Evolutionary conservation across 306 rosid genomes (phyloP).

Genomic region (Spatholobus suberectus): DNA sequence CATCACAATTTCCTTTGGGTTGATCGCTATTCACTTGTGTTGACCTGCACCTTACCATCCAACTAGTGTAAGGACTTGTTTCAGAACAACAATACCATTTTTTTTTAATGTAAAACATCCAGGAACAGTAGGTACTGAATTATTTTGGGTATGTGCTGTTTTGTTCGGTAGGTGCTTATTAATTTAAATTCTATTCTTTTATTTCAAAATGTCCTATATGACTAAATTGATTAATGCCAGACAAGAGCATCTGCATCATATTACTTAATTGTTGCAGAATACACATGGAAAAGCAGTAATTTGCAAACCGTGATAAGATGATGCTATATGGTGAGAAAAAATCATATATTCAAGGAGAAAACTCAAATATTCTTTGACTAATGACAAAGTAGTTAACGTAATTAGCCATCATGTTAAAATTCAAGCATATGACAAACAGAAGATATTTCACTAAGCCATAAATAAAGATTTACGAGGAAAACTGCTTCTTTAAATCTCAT

Average conservation of each 20-base stretch:
- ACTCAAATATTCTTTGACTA: neutral
- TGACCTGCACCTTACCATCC: slow-evolving; percentile 54
- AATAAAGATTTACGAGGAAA: neutral
- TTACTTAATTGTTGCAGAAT: neutral
- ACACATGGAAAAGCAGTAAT: neutral
- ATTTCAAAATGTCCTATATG: neutral
- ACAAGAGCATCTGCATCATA: neutral
- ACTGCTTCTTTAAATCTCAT: slow-evolving; percentile 12
- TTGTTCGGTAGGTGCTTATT: neutral
- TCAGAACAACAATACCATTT: neutral
- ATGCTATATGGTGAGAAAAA: neutral
- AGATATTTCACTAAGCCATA: neutral
- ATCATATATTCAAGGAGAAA: slow-evolving; percentile 9
- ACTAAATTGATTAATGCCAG: neutral
- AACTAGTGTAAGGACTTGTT: slow-evolving; percentile 14
- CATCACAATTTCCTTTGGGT: slow-evolving; percentile 42
- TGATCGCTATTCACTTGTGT: slow-evolving; percentile 44
- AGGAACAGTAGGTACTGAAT: neutral
- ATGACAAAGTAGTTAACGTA: neutral
- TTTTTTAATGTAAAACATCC: neutral
- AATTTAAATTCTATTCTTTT: neutral
- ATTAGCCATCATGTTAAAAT: neutral
- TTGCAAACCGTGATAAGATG: neutral
- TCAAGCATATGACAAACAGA: slow-evolving; percentile 15
- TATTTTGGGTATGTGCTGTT: neutral